A percentile compares a stretch with the other conserved stretches of the same genome.
These are phyloP conservation scores for Melanomma pulvis-pyrius DNA, from an alignment of 495 filamentous ascomycete genomes.

Conservation along the genomic window DNA sequence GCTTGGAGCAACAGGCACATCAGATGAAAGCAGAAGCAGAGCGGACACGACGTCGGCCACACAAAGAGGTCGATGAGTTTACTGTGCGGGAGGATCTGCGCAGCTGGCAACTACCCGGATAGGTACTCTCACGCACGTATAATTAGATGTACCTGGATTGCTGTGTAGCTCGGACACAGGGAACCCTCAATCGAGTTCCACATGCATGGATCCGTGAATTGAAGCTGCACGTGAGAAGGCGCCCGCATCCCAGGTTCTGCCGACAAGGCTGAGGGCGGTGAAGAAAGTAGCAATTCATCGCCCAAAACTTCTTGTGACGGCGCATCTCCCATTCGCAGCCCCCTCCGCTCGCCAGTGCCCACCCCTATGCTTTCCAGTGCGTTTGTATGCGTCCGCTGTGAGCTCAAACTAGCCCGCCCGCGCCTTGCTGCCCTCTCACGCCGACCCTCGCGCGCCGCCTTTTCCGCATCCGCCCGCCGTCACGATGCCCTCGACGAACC, in stretches of 20 bases:
- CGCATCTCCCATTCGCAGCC: constrained; percentile 1
- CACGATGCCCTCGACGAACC: constrained; percentile 14
- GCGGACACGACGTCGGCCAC: constrained; percentile 28
- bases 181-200: too few relatives aligned
- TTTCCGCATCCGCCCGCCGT: constrained; percentile 25
- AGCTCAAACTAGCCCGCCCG: constrained; percentile 17
- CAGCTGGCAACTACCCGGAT: constrained; percentile 44
- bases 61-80: constrained; percentile 48
- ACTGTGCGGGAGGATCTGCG: constrained; percentile 49
- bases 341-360: background rate
- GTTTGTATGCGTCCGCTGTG: constrained; percentile 37
- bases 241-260: background rate
- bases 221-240: constrained; percentile 26
- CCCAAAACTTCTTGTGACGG: background rate
- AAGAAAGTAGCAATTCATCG: constrained; percentile 18
- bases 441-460: constrained; percentile 10
- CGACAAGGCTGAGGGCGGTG: constrained; percentile 15
- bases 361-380: constrained; percentile 37
- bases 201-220: background rate
- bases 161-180: too few relatives aligned
- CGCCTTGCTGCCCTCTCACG: background rate
- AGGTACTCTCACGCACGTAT: too few relatives aligned
- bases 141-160: background rate
- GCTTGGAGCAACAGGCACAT: constrained; percentile 43
- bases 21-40: constrained; percentile 41